A percentile compares a stretch with the other conserved stretches of the same genome.
Evolutionary conservation across 805 yeast species (phyloP).

Genomic region (Wickerhamiella azyma): DNA sequence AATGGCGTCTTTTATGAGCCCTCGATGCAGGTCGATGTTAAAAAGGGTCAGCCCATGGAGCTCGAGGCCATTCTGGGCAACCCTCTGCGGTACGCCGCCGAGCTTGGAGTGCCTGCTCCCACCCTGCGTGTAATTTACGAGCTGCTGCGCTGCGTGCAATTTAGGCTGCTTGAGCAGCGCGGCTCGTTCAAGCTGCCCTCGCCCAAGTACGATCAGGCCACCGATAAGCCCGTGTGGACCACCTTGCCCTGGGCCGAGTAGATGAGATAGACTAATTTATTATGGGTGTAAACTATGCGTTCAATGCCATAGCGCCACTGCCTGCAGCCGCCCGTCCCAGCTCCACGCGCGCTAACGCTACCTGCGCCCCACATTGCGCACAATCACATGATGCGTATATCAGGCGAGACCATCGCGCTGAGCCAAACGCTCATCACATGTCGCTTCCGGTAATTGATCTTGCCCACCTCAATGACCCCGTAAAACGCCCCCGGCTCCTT

Average conservation of each 20-base stretch:
- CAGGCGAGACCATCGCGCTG: background rate
- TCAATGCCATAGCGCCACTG: background rate
- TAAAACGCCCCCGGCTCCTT: constrained; percentile 32
- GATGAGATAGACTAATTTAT: background rate
- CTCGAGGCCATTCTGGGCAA: constrained; percentile 61
- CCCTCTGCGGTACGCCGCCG: constrained; percentile 38
- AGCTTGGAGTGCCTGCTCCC: constrained; percentile 42
- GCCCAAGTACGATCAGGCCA: constrained; percentile 8
- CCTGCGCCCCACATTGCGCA: background rate
- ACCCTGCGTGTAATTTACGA: constrained; percentile 42
- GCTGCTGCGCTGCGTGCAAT: constrained; percentile 48
- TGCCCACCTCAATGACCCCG: constrained; percentile 29
- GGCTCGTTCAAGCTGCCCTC: constrained; percentile 36
- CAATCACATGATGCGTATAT: background rate
- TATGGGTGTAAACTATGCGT: too few species aligned
- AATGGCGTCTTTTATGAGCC: constrained; percentile 50
- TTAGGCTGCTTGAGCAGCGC: constrained; percentile 41
- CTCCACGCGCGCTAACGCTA: too few species aligned
- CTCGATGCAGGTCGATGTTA: constrained; percentile 58
- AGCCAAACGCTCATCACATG: background rate
- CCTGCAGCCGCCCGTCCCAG: background rate
- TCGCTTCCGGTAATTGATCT: constrained; percentile 30
- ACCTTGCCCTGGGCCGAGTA: constrained; percentile 10
- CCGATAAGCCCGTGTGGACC: constrained; percentile 7
- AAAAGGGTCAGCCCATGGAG: constrained; percentile 56